phyloP scores from a whole-genome alignment of 2,329 filamentous ascomycete species.

The Hymenoscyphus repandus region DNA sequence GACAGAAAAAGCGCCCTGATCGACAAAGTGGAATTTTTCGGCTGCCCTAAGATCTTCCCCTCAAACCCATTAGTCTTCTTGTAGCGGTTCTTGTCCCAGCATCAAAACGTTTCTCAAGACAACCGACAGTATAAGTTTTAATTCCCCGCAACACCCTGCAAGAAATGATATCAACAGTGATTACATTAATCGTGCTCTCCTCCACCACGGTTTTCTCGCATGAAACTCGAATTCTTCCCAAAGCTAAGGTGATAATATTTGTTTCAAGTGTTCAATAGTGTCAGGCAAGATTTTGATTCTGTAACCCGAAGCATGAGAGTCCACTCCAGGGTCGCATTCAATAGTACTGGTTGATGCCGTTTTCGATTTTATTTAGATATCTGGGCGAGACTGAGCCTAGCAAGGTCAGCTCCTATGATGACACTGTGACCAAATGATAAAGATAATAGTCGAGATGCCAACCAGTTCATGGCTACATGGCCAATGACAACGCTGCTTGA shows the following conservation, averaged over 20 bases:
- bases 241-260: slow-evolving; percentile 10
- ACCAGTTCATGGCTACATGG: no score
- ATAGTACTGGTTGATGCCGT: slow-evolving; percentile 44
- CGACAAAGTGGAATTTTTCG: no score
- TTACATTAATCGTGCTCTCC: slow-evolving; percentile 9
- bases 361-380: slow-evolving; percentile 22
- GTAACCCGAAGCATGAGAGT: slow-evolving; percentile 41
- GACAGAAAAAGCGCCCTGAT: no score
- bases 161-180: slow-evolving; percentile 12
- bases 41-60: no score
- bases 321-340: slow-evolving; percentile 47
- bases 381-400: slow-evolving; percentile 32
- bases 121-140: slow-evolving; percentile 27
- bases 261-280: slow-evolving; percentile 19
- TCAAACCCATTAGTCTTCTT: no score
- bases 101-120: slow-evolving; percentile 32
- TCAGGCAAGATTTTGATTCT: slow-evolving; percentile 30
- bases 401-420: slow-evolving; percentile 32
- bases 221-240: slow-evolving; percentile 20
- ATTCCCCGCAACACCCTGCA: background rate
- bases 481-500: no score
- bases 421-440: slow-evolving; percentile 17
- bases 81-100: slow-evolving; percentile 23
- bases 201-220: slow-evolving; percentile 14
- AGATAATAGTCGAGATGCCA: no score